A percentile compares a stretch with the other conserved stretches of the same genome.
These are phyloP conservation scores for Prunus yedoensis DNA, from an alignment of 331 rosid species.

Conservation along the genomic window DNA sequence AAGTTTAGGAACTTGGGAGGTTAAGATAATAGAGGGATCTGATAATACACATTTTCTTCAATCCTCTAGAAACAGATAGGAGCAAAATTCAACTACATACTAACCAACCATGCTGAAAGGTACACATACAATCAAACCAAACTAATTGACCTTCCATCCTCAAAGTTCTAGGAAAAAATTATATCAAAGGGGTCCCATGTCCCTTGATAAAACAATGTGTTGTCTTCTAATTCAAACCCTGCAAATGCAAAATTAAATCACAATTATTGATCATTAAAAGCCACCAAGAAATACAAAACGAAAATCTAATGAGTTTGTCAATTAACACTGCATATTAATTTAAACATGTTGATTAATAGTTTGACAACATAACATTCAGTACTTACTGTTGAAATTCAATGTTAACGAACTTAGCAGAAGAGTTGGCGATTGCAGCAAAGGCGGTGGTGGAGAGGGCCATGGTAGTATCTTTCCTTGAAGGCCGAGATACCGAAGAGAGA, in stretches of 20 bases:
- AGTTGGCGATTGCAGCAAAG: conserved; percentile 49
- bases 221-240: conserved; percentile 33
- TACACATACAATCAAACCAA: not conserved
- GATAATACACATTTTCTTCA: too few species aligned
- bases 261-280: too few species aligned
- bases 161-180: not conserved
- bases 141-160: not conserved
- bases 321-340: too few species aligned
- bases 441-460: conserved; percentile 63
- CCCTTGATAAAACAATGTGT: too few species aligned
- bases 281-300: too few species aligned
- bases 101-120: not conserved
- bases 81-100: not conserved
- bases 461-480: conserved; percentile 36
- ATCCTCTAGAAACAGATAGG: too few species aligned
- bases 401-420: conserved; percentile 46
- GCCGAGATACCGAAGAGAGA: conserved; percentile 35
- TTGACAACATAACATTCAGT: not conserved
- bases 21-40: too few species aligned
- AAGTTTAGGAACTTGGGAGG: too few species aligned
- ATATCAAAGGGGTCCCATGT: too few species aligned
- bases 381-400: conserved; percentile 66
- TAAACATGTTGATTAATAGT: too few species aligned
- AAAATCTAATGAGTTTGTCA: too few species aligned
- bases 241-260: conserved; percentile 14